phyloP scores from a whole-genome alignment of 2,329 filamentous ascomycete species.

The Fusarium metavorans region DNA sequence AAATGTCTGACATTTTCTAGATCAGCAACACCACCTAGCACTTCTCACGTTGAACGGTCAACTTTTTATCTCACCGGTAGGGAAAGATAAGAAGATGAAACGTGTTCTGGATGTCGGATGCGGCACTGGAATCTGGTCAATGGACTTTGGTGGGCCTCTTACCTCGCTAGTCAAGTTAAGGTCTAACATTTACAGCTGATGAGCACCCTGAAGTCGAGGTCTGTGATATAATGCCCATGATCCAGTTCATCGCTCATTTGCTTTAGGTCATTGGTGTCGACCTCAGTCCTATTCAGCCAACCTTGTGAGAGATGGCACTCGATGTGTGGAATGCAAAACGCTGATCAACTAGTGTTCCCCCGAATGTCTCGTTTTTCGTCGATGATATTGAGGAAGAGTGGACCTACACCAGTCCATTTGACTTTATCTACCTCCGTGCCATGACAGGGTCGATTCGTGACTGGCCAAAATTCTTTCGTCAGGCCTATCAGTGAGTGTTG shows the following conservation, averaged over 20 bases:
- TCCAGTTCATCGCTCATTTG: neutral
- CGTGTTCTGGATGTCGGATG: constrained; percentile 29
- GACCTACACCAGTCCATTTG: constrained; percentile 17
- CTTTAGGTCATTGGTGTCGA: constrained; percentile 30
- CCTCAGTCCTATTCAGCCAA: constrained; percentile 30
- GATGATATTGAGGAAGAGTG: constrained; percentile 33
- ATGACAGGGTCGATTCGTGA: constrained; percentile 18
- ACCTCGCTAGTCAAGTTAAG: too few relatives aligned
- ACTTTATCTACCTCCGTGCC: constrained; percentile 28
- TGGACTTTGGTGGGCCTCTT: constrained; percentile 21
- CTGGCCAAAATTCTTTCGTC: constrained; percentile 13
- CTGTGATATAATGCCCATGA: too few relatives aligned
- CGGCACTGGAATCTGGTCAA: constrained; percentile 29
- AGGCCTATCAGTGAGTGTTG: constrained; percentile 9
- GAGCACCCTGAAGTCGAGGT: constrained; percentile 29
- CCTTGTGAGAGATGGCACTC: constrained; percentile 1
- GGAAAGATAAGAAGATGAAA: neutral
- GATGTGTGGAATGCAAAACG: accelerated
- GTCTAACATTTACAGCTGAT: constrained; percentile 13
- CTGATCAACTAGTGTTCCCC: constrained; percentile 14
- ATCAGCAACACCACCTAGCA: constrained; percentile 25
- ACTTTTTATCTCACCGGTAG: constrained; percentile 10
- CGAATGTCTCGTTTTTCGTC: constrained; percentile 21
- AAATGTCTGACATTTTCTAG: neutral
- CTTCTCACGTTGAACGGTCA: constrained; percentile 14